Evolutionary conservation across 495 filamentous ascomycete genomes (phyloP).

Genomic region (Tuber brumale): DNA sequence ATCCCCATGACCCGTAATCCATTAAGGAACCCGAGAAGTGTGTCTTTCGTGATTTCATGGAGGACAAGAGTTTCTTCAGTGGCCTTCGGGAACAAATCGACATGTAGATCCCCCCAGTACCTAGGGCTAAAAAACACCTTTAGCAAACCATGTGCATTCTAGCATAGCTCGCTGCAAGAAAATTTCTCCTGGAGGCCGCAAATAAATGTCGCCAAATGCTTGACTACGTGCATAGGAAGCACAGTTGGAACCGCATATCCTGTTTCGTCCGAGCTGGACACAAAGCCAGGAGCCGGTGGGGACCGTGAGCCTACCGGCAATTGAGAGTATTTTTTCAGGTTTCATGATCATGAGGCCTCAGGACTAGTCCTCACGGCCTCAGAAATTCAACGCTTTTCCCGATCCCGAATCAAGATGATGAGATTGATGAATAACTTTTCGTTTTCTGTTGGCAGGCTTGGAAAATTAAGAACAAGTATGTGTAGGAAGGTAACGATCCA

Average conservation of each 20-base stretch:
- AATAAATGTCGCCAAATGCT: conserved; percentile 91
- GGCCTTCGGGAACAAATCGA: conserved; percentile 83
- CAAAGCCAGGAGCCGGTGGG: conserved; percentile 46
- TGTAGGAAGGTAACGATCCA: conserved; percentile 81
- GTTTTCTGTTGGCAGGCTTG: conserved; percentile 82
- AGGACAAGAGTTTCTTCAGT: conserved; percentile 54
- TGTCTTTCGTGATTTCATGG: conserved; percentile 35
- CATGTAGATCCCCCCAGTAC: conserved; percentile 86
- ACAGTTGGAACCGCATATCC: conserved; percentile 63
- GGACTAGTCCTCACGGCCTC: conserved; percentile 32
- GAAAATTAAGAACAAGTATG: conserved; percentile 71
- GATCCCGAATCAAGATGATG: conserved; percentile 80
- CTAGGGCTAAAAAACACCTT: conserved; percentile 76
- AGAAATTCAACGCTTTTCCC: conserved; percentile 72
- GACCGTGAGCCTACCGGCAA: conserved; percentile 45
- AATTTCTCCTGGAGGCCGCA: conserved; percentile 75
- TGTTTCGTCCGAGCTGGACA: conserved; percentile 49
- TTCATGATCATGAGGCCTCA: conserved; percentile 44
- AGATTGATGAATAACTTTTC: conserved; percentile 87
- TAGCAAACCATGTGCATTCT: conserved; percentile 75
- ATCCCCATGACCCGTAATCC: conserved; percentile 83
- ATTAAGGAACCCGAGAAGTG: conserved; percentile 55
- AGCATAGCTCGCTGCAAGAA: conserved; percentile 73
- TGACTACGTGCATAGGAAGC: conserved; percentile 69
- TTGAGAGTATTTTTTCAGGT: conserved; percentile 66